Conservation (phyloP, 306 rosid species). For the Rosa multiflora region DNA sequence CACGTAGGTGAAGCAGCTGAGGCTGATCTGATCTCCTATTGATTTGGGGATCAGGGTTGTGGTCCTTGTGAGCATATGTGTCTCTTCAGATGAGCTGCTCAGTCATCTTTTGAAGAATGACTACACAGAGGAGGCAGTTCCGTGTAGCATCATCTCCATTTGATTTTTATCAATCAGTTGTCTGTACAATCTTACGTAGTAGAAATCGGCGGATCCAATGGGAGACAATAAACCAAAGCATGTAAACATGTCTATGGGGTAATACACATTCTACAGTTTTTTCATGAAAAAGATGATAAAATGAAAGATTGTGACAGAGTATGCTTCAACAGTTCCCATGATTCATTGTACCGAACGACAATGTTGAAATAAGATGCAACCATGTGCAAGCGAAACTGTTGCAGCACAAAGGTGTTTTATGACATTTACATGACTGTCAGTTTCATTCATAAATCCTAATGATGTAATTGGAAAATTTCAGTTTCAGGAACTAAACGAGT, state of each 20-base stretch:
- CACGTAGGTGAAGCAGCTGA: background rate
- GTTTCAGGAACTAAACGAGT: too few relatives aligned
- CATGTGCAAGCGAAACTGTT: too few relatives aligned
- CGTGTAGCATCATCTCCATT: slow-evolving; percentile 7
- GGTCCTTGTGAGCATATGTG: slow-evolving; percentile 17
- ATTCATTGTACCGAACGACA: too few relatives aligned
- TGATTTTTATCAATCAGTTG: background rate
- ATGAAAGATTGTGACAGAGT: too few relatives aligned
- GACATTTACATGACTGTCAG: too few relatives aligned
- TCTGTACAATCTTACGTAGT: background rate
- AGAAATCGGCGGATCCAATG: background rate
- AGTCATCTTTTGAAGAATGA: slow-evolving; percentile 5
- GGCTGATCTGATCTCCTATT: background rate
- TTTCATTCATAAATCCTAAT: too few relatives aligned
- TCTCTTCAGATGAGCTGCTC: background rate
- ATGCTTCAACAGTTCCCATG: too few relatives aligned
- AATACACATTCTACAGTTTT: background rate
- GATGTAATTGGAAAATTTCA: too few relatives aligned
- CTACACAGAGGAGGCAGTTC: background rate
- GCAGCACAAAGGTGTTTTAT: too few relatives aligned
- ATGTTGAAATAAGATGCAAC: too few relatives aligned
- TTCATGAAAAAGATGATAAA: background rate
- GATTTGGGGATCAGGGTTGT: slow-evolving; percentile 17
- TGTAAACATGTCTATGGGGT: background rate
- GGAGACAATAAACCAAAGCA: background rate